A percentile compares a stretch with the other conserved stretches of the same genome.
phyloP scores from a whole-genome alignment of 1,139 yeast species.

The Lodderomyces pseudojiufengensis region DNA sequence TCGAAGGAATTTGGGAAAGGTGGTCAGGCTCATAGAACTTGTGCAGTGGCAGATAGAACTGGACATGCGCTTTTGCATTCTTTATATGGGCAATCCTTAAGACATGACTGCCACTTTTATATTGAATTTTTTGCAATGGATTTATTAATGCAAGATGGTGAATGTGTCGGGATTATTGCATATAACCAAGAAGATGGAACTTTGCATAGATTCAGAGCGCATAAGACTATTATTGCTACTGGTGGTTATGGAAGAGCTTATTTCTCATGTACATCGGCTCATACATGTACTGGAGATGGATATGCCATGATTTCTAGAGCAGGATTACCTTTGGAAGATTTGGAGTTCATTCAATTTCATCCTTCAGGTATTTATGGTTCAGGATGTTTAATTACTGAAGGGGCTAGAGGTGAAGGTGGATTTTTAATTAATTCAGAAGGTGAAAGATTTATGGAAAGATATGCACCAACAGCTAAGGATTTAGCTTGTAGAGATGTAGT shows the following conservation, averaged over 20 bases:
- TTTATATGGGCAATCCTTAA: slow-evolving; percentile 90
- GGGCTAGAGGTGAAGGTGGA: slow-evolving; percentile 99
- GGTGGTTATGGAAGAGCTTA: slow-evolving; percentile 99
- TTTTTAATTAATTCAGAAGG: slow-evolving; percentile 93
- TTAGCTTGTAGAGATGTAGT: slow-evolving; percentile 98
- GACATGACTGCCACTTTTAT: slow-evolving; percentile 96
- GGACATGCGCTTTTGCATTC: slow-evolving; percentile 97
- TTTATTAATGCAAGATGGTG: slow-evolving; percentile 91
- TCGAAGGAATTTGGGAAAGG: slow-evolving; percentile 93
- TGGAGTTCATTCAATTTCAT: slow-evolving; percentile 98
- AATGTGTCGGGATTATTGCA: slow-evolving; percentile 94
- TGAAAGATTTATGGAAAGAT: slow-evolving; percentile 99
- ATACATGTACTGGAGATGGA: slow-evolving; percentile 99
- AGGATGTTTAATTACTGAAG: slow-evolving; percentile 97
- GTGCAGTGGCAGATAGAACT: slow-evolving; percentile 99
- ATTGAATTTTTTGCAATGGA: slow-evolving; percentile 97
- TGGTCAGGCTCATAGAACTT: slow-evolving; percentile 98
- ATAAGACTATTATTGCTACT: slow-evolving; percentile 93
- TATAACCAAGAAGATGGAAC: slow-evolving; percentile 99
- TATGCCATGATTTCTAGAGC: slow-evolving; percentile 97
- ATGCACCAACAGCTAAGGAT: slow-evolving; percentile 98
- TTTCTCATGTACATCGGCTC: slow-evolving; percentile 98
- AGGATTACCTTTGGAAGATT: slow-evolving; percentile 93
- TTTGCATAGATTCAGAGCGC: slow-evolving; percentile 93
- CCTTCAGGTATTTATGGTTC: slow-evolving; percentile 99